phyloP scores from a whole-genome alignment of 495 filamentous ascomycete species.

The Clavariopsis aquatica region DNA sequence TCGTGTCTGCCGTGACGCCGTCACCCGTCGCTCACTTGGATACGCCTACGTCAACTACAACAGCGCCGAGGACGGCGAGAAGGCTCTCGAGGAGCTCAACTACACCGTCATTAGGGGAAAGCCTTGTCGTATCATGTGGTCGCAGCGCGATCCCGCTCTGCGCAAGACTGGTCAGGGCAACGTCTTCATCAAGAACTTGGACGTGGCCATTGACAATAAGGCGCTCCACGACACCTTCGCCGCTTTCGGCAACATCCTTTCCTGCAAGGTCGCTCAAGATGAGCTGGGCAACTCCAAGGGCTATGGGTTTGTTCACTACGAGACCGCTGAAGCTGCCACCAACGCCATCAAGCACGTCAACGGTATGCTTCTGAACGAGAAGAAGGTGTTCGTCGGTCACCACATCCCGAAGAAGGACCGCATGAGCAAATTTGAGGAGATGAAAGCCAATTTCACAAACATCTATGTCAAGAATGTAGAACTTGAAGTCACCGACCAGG shows the following conservation, averaged over 20 bases:
- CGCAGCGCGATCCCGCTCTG: conserved; percentile 96
- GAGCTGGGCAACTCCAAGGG: conserved; percentile 95
- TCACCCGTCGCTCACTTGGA: conserved; percentile 96
- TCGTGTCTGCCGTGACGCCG: conserved; percentile 98
- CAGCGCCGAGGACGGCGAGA: conserved; percentile 92
- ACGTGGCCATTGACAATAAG: conserved; percentile 99
- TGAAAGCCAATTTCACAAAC: conserved; percentile 99
- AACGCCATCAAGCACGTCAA: conserved; percentile 99
- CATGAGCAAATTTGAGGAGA: conserved; percentile 99
- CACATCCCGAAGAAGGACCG: conserved; percentile 99
- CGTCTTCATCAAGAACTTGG: conserved; percentile 99
- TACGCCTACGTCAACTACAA: conserved; percentile 99
- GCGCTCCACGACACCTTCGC: conserved; percentile 99
- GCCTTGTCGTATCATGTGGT: conserved; percentile 99
- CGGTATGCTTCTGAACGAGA: conserved; percentile 99
- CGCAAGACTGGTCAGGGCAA: conserved; percentile 99
- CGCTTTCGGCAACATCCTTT: conserved; percentile 97
- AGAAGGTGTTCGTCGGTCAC: conserved; percentile 99
- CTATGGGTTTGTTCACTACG: conserved; percentile 99
- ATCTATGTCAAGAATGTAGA: conserved; percentile 99
- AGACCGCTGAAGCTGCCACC: conserved; percentile 95
- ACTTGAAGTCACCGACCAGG: conserved; percentile 81
- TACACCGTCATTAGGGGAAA: conserved; percentile 99
- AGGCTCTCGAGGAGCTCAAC: conserved; percentile 98
- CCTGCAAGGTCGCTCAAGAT: conserved; percentile 99